Conservation (phyloP, 306 rosid species). For the Ziziphus jujuba region DNA sequence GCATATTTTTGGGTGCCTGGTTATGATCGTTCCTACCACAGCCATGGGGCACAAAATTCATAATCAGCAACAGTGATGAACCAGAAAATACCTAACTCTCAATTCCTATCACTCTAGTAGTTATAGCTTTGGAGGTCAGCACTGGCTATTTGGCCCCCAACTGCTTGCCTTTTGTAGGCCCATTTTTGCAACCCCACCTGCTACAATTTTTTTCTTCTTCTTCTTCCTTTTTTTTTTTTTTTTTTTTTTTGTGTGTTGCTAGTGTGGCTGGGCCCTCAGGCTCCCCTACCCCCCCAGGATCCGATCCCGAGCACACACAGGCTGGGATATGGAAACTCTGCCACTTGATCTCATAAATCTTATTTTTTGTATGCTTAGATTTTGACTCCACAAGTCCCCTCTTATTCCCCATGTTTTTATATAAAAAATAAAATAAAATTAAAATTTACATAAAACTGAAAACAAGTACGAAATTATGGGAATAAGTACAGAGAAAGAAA, state of each 20-base stretch:
- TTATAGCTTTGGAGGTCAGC: conserved; percentile 74
- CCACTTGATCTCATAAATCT: not conserved
- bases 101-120: conserved; percentile 58
- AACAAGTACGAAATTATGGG: not conserved
- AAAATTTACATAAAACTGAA: not conserved
- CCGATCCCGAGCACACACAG: too few species aligned
- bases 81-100: conserved; percentile 74
- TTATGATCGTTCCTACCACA: conserved; percentile 10
- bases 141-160: conserved; percentile 42
- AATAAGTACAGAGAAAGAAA: not conserved
- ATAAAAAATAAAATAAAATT: too few species aligned
- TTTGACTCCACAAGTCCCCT: too few species aligned
- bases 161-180: conserved; percentile 54
- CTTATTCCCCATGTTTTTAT: too few species aligned
- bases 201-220: not conserved
- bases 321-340: too few species aligned
- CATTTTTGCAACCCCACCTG: conserved; percentile 9
- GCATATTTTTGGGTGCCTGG: not conserved
- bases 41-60: too few species aligned
- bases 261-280: too few species aligned
- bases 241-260: not conserved
- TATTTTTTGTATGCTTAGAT: too few species aligned
- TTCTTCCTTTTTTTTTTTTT: not conserved
- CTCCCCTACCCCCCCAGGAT: too few species aligned
- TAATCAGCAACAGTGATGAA: conserved; percentile 39